Base-by-base conservation (phyloP, 495 filamentous ascomycete genomes). In the Penicillium riverlandense region DNA sequence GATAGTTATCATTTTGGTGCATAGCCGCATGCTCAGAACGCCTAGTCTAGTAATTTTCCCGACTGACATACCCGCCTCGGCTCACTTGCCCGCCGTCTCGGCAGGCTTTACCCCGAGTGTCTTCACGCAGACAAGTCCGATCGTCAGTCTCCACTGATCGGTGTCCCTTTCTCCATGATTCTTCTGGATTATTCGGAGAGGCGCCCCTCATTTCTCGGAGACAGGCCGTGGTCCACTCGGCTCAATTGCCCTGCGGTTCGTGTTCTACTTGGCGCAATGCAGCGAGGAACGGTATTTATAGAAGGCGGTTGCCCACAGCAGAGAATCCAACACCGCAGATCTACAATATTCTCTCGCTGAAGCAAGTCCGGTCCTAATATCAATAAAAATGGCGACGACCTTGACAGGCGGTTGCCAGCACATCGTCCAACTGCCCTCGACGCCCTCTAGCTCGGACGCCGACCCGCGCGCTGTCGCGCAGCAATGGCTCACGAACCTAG, bases 401-500 rank as follows among this genome's bases (percentile, higher is more conserved):
- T 43, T 59, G 29, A 57, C 53, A 15, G 56, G 50, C 11, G 56
- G 56, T 40, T 57, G 54, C 22, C 52, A 53, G 16, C 64, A 68
- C 39, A 49, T 66, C 5, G 54, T 68, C 29, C 49, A 61, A 35
- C 62, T 68, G 8, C 65, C 65, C 2, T 37, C 44, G 10, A 61
- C 62, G 11, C 44, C 59, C 8, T 15, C 37, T 7, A 38, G 34
- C 14, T 31, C 53, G 27, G 43, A 44, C 8, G 29, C 51, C 33
- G 57, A 70, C 2, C 48, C 61, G 1, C 50, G 52, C 13, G 38
- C 46, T 8, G 55, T 67, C 28, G 53, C 61, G n/a, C 61, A 66
- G 33, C 52, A 61, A 62, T 70, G 66, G 66, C 47, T 70, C 36
- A 55, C 56, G n/a, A 46, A 44, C 10, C 41, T 70, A 2, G 45